Conservation (phyloP, 768 basidiomycete species). For the Rossbeevera mucosa region DNA sequence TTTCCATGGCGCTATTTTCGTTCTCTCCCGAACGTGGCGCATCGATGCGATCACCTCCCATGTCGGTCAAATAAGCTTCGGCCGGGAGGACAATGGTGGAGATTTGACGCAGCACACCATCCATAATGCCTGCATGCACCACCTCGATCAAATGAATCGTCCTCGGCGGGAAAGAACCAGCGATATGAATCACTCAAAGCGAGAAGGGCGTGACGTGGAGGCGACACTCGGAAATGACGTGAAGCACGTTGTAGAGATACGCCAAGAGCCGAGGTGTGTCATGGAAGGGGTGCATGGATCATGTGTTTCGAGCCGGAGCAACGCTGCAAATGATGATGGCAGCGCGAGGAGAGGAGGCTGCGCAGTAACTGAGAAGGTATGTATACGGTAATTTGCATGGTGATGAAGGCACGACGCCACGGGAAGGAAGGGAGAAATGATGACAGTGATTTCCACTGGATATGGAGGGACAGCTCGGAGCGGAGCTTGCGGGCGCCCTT, state of each 20-base stretch:
- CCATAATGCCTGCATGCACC: not conserved
- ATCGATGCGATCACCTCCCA: slow-evolving; percentile 1
- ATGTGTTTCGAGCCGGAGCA: slow-evolving; percentile 27
- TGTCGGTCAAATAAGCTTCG: slow-evolving; percentile 4
- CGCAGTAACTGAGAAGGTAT: slow-evolving; percentile 11
- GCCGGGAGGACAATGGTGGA: not conserved
- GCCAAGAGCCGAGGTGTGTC: slow-evolving; percentile 8
- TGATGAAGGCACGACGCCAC: slow-evolving; percentile 10
- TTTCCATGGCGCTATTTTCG: not conserved
- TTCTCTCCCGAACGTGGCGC: slow-evolving; percentile 1
- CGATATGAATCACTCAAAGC: not conserved
- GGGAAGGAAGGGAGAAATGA: slow-evolving; percentile 11
- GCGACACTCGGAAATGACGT: slow-evolving; percentile 21
- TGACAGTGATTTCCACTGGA: slow-evolving; percentile 9
- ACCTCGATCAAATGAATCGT: not conserved
- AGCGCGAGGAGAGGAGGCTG: slow-evolving; percentile 17
- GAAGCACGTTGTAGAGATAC: slow-evolving; percentile 10
- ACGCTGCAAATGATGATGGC: slow-evolving; percentile 17
- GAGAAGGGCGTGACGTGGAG: slow-evolving; percentile 8
- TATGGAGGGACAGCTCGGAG: slow-evolving; percentile 11
- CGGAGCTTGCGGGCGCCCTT: slow-evolving; percentile 17
- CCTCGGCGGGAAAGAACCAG: not conserved
- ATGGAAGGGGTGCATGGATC: slow-evolving; percentile 17
- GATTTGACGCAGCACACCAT: not conserved
- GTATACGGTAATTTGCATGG: slow-evolving; percentile 9